These are phyloP conservation scores for Chaetomiaceae sp. DNA, from an alignment of 2,329 filamentous ascomycete species.

Conservation along the genomic window DNA sequence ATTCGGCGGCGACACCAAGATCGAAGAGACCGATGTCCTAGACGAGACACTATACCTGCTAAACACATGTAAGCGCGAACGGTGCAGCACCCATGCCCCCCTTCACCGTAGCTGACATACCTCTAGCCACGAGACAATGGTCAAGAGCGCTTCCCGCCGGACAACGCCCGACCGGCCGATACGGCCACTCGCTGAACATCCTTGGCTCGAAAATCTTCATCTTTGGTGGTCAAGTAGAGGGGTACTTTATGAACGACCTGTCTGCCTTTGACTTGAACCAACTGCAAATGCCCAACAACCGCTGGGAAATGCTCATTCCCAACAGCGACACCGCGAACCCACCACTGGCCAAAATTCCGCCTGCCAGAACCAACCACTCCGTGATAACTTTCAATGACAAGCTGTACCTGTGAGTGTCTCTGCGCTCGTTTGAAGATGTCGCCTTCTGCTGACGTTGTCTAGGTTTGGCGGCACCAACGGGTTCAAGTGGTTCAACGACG, in stretches of 20 bases:
- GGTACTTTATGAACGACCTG: conserved; percentile 96
- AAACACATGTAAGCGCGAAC: conserved; percentile 76
- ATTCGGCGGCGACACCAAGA: conserved; percentile 96
- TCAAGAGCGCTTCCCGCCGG: conserved; percentile 86
- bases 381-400: conserved; percentile 89
- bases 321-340: conserved; percentile 60
- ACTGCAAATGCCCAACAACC: conserved; percentile 81
- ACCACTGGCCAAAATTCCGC: conserved; percentile 63
- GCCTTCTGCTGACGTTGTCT: conserved; percentile 12
- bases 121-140: conserved; percentile 89
- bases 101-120: conserved; percentile 20
- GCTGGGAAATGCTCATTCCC: conserved; percentile 87
- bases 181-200: conserved; percentile 95
- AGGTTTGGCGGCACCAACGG: conserved; percentile 98
- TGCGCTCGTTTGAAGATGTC: not conserved
- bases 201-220: conserved; percentile 95
- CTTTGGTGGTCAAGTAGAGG: conserved; percentile 95
- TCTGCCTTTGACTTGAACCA: conserved; percentile 94
- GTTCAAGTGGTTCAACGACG: conserved; percentile 96
- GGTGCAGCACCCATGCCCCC: too few species aligned
- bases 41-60: conserved; percentile 95
- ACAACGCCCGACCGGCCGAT: conserved; percentile 78
- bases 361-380: conserved; percentile 89
- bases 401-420: conserved; percentile 71
- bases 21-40: conserved; percentile 82